A percentile compares a stretch with the other conserved stretches of the same genome.
phyloP scores from a whole-genome alignment of 169 alveolate genomes.

The Toxoplasma gondii region DNA sequence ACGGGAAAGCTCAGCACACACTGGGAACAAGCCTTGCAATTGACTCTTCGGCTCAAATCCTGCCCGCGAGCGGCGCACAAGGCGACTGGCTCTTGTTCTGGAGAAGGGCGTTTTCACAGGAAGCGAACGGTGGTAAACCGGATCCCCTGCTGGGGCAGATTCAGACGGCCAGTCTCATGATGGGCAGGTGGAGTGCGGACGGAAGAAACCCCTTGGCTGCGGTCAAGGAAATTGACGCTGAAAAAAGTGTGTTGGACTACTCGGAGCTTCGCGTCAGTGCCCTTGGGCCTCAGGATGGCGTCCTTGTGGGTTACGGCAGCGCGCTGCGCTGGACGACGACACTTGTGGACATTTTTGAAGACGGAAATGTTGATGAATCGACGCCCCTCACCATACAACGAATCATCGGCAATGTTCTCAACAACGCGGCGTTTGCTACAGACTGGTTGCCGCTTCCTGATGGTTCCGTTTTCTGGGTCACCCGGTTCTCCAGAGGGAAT shows the following conservation, averaged over 20 bases:
- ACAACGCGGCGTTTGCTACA: neutral
- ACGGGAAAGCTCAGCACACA: neutral
- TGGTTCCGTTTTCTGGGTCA: neutral
- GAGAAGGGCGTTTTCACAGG: neutral
- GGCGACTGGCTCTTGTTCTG: conserved; percentile 36
- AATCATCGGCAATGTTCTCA: neutral
- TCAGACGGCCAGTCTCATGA: conserved; percentile 8
- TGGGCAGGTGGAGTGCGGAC: neutral
- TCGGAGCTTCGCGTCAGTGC: neutral
- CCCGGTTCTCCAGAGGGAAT: neutral
- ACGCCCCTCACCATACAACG: neutral
- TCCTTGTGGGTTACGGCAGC: conserved; percentile 25
- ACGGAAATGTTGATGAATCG: neutral
- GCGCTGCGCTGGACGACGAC: neutral
- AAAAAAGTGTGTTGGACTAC: conserved; percentile 7
- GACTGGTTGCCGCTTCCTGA: conserved; percentile 11
- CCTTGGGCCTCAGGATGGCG: neutral
- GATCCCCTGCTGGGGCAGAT: neutral
- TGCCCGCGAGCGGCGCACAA: neutral
- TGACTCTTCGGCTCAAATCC: neutral
- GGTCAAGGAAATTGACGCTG: neutral
- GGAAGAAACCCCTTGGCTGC: neutral
- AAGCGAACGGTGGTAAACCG: neutral
- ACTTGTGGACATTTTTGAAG: neutral
- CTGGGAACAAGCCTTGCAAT: neutral